A percentile compares a stretch with the other conserved stretches of the same genome.
Conservation (phyloP, 495 filamentous ascomycete genomes). For the Podospora pseudocomata region DNA sequence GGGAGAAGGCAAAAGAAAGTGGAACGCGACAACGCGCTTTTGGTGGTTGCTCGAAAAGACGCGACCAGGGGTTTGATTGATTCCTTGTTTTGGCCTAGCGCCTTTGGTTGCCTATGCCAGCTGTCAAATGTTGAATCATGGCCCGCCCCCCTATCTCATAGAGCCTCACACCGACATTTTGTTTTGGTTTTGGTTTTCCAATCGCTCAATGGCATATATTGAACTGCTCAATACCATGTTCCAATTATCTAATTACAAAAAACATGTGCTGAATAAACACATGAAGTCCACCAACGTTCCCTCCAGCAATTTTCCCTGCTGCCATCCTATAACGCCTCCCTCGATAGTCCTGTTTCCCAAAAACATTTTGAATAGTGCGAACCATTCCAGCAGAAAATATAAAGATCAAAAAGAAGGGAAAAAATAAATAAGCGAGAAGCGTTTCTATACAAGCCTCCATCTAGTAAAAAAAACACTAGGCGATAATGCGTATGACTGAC, state of each 20-base stretch:
- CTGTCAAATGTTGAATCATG: background rate
- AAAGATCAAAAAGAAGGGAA: background rate
- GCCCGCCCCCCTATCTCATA: background rate
- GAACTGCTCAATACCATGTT: conserved; percentile 6
- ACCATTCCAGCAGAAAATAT: conserved; percentile 3
- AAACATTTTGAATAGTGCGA: conserved; percentile 4
- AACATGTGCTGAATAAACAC: conserved; percentile 9
- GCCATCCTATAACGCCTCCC: conserved; percentile 17
- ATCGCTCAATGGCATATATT: background rate
- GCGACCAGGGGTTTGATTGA: conserved; percentile 30
- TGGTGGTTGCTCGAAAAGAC: conserved; percentile 14
- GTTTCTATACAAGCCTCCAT: conserved; percentile 23
- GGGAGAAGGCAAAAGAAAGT: conserved; percentile 13
- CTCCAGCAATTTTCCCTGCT: background rate
- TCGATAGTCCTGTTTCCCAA: conserved; percentile 5
- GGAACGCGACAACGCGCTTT: conserved; percentile 26
- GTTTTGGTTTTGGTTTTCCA: background rate
- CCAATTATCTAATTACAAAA: conserved; percentile 24
- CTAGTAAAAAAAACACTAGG: conserved; percentile 3
- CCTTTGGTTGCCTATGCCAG: background rate
- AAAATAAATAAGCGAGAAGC: background rate
- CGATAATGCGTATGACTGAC: conserved; percentile 7
- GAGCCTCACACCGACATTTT: background rate
- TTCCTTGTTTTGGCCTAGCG: conserved; percentile 21
- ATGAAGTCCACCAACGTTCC: background rate